These are phyloP conservation scores for Plasmodium gallinaceum DNA, from an alignment of 169 alveolate species.

Conservation along the genomic window DNA sequence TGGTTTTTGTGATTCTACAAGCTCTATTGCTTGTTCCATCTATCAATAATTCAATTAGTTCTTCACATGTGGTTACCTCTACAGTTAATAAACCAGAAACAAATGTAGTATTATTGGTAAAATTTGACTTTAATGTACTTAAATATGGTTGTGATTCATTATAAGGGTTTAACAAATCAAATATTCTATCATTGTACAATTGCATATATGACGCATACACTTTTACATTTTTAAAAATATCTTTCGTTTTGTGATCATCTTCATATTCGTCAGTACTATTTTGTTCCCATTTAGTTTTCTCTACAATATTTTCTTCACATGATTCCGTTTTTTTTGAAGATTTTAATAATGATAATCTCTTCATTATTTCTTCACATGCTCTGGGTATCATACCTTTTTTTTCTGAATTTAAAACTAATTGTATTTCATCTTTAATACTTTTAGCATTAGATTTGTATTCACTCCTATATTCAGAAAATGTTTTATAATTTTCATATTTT, in stretches of 20 bases:
- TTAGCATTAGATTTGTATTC: conserved; percentile 59
- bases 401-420: conserved; percentile 75
- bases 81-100: conserved; percentile 80
- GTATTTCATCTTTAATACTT: conserved; percentile 39
- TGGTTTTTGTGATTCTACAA: conserved; percentile 86
- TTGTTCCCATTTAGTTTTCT: not conserved
- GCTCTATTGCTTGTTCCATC: conserved; percentile 87
- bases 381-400: conserved; percentile 83
- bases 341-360: conserved; percentile 44
- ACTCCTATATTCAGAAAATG: conserved; percentile 62
- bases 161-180: conserved; percentile 80
- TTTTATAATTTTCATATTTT: conserved; percentile 66
- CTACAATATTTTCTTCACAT: not conserved
- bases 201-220: conserved; percentile 84
- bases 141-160: conserved; percentile 66
- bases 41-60: conserved; percentile 82
- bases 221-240: conserved; percentile 56
- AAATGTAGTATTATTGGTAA: conserved; percentile 19
- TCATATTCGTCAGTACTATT: not conserved
- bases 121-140: conserved; percentile 60
- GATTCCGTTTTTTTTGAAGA: not conserved
- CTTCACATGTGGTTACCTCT: conserved; percentile 79
- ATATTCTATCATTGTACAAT: conserved; percentile 82
- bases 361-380: conserved; percentile 83
- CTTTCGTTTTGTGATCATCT: conserved; percentile 13